Evolutionary conservation across 2,329 filamentous ascomycete species (phyloP).

Genomic region (Fusarium clavum): DNA sequence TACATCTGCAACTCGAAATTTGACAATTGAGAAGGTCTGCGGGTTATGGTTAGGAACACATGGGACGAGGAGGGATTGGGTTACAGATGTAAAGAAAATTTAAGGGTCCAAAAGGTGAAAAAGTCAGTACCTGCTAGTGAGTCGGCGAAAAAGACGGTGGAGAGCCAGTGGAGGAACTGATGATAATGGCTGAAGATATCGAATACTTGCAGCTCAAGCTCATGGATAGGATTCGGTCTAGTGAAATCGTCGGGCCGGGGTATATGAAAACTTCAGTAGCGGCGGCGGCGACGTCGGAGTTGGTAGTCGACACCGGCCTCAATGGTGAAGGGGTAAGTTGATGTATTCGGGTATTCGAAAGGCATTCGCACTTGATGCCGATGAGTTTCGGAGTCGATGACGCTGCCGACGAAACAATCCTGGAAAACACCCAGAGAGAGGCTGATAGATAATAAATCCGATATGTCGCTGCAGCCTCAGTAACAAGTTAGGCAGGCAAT

Average conservation of each 20-base stretch:
- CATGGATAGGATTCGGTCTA: conserved; percentile 27
- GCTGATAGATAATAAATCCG: conserved; percentile 13
- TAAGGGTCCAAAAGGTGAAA: conserved; percentile 25
- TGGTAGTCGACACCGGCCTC: conserved; percentile 13
- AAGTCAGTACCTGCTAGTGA: conserved; percentile 42
- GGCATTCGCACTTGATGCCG: conserved; percentile 18
- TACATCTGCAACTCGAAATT: conserved; percentile 30
- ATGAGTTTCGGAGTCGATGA: conserved; percentile 30
- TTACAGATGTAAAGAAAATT: conserved; percentile 24
- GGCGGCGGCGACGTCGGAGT: conserved; percentile 26
- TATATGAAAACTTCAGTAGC: conserved; percentile 38
- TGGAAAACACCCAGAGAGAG: conserved; percentile 4
- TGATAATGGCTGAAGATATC: conserved; percentile 40
- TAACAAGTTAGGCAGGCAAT: conserved; percentile 1
- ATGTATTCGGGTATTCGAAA: conserved; percentile 10
- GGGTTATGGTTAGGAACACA: conserved; percentile 37
- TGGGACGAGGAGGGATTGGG: conserved; percentile 24
- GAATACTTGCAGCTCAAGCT: conserved; percentile 26
- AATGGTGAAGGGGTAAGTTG: conserved; percentile 18
- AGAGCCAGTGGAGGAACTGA: conserved; percentile 41
- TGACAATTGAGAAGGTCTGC: conserved; percentile 38
- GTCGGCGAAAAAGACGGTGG: conserved; percentile 43
- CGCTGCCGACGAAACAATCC: conserved; percentile 6
- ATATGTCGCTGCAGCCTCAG: conserved; percentile 11
- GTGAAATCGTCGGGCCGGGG: conserved; percentile 32